A percentile compares a stretch with the other conserved stretches of the same genome.
Conservation (phyloP, 768 basidiomycete species). For the Filobasidium floriforme region DNA sequence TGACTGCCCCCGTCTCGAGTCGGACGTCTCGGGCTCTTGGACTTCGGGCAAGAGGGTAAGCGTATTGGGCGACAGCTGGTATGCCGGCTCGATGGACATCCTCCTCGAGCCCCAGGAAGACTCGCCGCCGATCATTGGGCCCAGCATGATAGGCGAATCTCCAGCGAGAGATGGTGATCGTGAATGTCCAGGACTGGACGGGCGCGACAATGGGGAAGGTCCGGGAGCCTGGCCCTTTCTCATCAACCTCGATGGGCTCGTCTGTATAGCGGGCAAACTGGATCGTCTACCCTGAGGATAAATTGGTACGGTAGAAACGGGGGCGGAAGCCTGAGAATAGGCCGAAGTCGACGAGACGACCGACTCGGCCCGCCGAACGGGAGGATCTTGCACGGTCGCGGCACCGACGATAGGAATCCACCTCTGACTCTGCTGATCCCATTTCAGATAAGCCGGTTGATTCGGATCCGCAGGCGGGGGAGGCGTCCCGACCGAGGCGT, state of each 20-base stretch:
- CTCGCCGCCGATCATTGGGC: not conserved
- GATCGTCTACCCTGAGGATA: conserved; percentile 12
- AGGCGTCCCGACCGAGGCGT: not conserved
- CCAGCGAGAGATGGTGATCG: not conserved
- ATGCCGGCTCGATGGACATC: conserved; percentile 25
- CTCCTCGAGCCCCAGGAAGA: conserved; percentile 6
- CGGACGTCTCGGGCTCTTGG: conserved; percentile 28
- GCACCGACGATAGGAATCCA: conserved; percentile 17
- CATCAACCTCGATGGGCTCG: conserved; percentile 3
- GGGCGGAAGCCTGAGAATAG: conserved; percentile 20
- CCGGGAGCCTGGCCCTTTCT: conserved; percentile 5
- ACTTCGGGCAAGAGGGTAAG: conserved; percentile 41
- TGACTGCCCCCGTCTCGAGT: conserved; percentile 8
- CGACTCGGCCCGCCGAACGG: conserved; percentile 1
- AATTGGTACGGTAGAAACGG: not conserved
- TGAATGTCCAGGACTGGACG: conserved; percentile 6
- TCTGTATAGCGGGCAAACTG: conserved; percentile 18
- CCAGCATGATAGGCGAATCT: not conserved
- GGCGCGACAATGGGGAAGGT: conserved; percentile 15
- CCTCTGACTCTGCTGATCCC: conserved; percentile 21
- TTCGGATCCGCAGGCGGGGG: conserved; percentile 16
- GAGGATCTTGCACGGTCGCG: not conserved
- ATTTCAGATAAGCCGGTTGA: conserved; percentile 21
- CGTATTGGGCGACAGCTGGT: conserved; percentile 26
- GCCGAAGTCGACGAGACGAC: conserved; percentile 21